These are phyloP conservation scores for Graphiopsis chlorocephala DNA, from an alignment of 2,329 filamentous ascomycete species.

Conservation along the genomic window DNA sequence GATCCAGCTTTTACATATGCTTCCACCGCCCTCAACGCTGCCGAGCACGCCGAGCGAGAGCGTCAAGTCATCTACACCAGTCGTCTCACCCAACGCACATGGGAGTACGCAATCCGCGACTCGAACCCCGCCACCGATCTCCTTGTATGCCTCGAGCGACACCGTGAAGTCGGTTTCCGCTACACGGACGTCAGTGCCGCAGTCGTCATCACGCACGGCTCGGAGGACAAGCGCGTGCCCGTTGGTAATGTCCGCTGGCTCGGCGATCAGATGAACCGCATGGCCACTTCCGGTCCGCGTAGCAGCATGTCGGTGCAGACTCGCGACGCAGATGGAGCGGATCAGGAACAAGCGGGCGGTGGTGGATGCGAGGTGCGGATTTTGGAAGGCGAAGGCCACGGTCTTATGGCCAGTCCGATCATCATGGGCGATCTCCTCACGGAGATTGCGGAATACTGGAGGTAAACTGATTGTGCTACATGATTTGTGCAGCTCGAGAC, in stretches of 20 bases:
- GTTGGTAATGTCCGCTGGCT: constrained; percentile 95
- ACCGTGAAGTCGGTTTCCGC: constrained; percentile 88
- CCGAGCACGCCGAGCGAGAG: constrained; percentile 66
- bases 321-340: not conserved
- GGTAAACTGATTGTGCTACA: not conserved
- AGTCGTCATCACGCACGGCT: constrained; percentile 92
- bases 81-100: constrained; percentile 87
- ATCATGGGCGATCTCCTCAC: constrained; percentile 95
- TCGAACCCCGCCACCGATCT: constrained; percentile 94
- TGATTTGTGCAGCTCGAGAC: not conserved
- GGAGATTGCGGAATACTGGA: constrained; percentile 90
- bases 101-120: constrained; percentile 85
- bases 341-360: not conserved
- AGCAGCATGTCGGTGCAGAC: not conserved
- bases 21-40: constrained; percentile 40
- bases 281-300: constrained; percentile 16
- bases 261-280: constrained; percentile 74
- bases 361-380: constrained; percentile 84
- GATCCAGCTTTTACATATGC: constrained; percentile 45
- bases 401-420: constrained; percentile 86
- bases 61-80: constrained; percentile 75
- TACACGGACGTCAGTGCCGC: constrained; percentile 93
- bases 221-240: constrained; percentile 83
- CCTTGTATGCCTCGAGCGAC: constrained; percentile 84
- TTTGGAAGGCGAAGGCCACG: constrained; percentile 87